These are phyloP conservation scores for Trichoderma semiorbis DNA, from an alignment of 2,329 filamentous ascomycete genomes.

Conservation along the genomic window DNA sequence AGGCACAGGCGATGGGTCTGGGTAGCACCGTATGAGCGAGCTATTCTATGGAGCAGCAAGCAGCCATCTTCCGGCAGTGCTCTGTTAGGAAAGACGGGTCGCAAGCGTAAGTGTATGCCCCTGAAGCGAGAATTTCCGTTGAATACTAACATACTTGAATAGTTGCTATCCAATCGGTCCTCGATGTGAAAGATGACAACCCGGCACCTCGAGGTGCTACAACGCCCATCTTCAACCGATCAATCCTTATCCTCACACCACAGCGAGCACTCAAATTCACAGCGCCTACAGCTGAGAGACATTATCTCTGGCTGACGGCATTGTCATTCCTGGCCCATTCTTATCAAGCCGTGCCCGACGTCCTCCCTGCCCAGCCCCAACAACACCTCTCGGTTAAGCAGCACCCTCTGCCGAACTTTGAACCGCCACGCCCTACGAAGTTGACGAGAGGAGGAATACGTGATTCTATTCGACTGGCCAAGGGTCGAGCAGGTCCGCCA, in stretches of 20 bases:
- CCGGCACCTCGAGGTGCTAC: slow-evolving; percentile 66
- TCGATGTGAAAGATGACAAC: slow-evolving; percentile 95
- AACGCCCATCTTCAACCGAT: slow-evolving; percentile 74
- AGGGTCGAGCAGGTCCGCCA: slow-evolving; percentile 57
- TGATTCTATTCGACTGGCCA: slow-evolving; percentile 86
- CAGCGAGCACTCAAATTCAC: slow-evolving; percentile 95
- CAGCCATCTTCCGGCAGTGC: slow-evolving; percentile 86
- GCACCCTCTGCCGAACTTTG: slow-evolving; percentile 49
- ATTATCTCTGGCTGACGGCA: slow-evolving; percentile 92
- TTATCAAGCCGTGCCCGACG: slow-evolving; percentile 73
- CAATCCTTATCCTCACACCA: slow-evolving; percentile 90
- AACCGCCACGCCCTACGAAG: slow-evolving; percentile 44
- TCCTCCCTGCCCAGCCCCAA: slow-evolving; percentile 51
- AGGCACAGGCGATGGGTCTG: slow-evolving; percentile 98
- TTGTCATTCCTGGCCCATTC: slow-evolving; percentile 94
- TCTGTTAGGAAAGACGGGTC: slow-evolving; percentile 87
- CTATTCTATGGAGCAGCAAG: slow-evolving; percentile 98
- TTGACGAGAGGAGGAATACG: slow-evolving; percentile 60
- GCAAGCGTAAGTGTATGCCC: slow-evolving; percentile 72
- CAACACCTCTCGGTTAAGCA: slow-evolving; percentile 33
- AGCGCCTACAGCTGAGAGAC: slow-evolving; percentile 73
- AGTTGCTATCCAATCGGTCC: slow-evolving; percentile 94
- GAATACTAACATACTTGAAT: slow-evolving; percentile 20
- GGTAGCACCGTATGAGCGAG: slow-evolving; percentile 92
- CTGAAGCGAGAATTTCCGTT: background rate